Conservation (phyloP, 164 flowering plant species). For the Sextonia rubra region DNA sequence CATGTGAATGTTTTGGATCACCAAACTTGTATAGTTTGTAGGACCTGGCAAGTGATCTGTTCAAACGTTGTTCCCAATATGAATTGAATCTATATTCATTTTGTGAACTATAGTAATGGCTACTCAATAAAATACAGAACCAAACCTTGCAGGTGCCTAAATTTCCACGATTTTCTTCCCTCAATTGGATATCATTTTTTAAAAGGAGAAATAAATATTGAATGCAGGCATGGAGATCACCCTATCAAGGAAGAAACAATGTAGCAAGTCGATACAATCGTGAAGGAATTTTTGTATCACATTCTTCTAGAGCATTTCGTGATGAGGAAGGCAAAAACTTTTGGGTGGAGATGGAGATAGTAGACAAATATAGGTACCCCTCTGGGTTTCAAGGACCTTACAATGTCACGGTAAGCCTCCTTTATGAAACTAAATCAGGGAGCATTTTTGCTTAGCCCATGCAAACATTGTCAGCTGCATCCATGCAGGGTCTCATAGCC, state of each 20-base stretch:
- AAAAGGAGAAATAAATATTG: no score
- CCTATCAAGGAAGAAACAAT: conserved; percentile 83
- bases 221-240: conserved; percentile 86
- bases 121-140: no score
- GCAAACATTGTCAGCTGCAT: neutral
- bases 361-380: conserved; percentile 72
- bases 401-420: conserved; percentile 77
- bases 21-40: neutral
- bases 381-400: conserved; percentile 90
- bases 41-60: neutral
- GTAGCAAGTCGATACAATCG: conserved; percentile 61
- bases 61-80: neutral
- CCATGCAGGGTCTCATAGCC: no score
- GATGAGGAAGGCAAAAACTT: conserved; percentile 97
- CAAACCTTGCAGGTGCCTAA: no score
- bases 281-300: conserved; percentile 69
- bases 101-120: no score
- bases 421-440: neutral
- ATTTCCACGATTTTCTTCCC: neutral
- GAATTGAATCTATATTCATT: no score
- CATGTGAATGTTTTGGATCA: no score
- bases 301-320: conserved; percentile 81
- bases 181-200: no score
- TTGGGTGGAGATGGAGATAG: conserved; percentile 94
- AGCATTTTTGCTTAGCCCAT: neutral